These are phyloP conservation scores for Multifurca ochricompacta DNA, from an alignment of 768 basidiomycete species.

Conservation along the genomic window DNA sequence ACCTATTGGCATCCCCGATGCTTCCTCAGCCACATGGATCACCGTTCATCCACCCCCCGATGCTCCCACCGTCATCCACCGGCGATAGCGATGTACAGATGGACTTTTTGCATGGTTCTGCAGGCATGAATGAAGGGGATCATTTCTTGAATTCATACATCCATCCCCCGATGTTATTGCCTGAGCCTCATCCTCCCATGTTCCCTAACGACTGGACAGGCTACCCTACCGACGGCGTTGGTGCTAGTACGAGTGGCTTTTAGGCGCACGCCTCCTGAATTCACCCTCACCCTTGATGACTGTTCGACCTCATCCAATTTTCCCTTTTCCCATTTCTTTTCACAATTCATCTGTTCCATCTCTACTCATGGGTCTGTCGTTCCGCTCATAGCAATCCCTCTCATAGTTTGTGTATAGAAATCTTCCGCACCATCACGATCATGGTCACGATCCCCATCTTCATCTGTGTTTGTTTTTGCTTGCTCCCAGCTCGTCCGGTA, in stretches of 20 bases:
- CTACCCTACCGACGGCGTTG: constrained; percentile 20
- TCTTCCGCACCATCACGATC: constrained; percentile 7
- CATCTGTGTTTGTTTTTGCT: neutral
- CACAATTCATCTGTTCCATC: constrained; percentile 4
- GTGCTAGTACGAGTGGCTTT: constrained; percentile 24
- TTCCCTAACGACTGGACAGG: constrained; percentile 28
- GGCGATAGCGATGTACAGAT: constrained; percentile 50
- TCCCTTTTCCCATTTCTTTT: constrained; percentile 2
- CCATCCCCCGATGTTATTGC: constrained; percentile 49
- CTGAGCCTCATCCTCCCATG: constrained; percentile 34
- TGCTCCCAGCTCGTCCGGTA: neutral
- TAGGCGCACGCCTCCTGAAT: constrained; percentile 28
- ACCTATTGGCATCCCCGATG: constrained; percentile 79
- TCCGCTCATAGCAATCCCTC: constrained; percentile 12
- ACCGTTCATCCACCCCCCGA: constrained; percentile 58
- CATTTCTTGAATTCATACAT: constrained; percentile 46
- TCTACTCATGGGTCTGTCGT: constrained; percentile 6
- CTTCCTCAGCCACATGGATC: constrained; percentile 45
- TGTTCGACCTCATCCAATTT: neutral
- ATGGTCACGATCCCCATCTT: constrained; percentile 4
- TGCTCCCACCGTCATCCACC: constrained; percentile 37
- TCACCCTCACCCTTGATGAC: neutral
- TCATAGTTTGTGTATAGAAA: constrained; percentile 20
- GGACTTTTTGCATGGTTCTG: constrained; percentile 63
- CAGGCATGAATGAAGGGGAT: constrained; percentile 58